Percentiles rank a stretch among this genome's conserved stretches.
These are phyloP conservation scores for Penicillium sp. DNA, from an alignment of 2,329 filamentous ascomycete species.

Conservation along the genomic window DNA sequence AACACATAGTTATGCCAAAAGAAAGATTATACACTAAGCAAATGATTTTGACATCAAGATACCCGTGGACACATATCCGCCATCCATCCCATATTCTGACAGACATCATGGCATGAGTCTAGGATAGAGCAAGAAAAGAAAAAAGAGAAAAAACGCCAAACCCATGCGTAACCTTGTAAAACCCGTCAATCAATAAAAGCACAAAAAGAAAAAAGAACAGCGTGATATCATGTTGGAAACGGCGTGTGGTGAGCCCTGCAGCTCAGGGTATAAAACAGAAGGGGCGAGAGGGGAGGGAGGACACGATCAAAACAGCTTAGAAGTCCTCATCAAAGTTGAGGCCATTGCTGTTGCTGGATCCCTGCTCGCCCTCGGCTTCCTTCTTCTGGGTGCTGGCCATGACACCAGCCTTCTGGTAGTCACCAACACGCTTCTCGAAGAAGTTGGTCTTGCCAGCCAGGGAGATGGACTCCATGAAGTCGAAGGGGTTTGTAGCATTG, in stretches of 20 bases:
- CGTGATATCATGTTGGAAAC: slow-evolving; percentile 26
- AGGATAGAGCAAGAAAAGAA: slow-evolving; percentile 12
- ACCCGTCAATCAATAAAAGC: slow-evolving; percentile 29
- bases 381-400: slow-evolving; percentile 84
- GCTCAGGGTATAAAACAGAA: slow-evolving; percentile 24
- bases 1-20: background rate
- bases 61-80: slow-evolving; percentile 16
- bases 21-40: slow-evolving; percentile 10
- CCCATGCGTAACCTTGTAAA: slow-evolving; percentile 32
- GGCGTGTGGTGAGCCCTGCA: slow-evolving; percentile 12
- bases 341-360: slow-evolving; percentile 47
- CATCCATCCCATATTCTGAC: slow-evolving; percentile 19
- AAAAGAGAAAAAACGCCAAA: slow-evolving; percentile 26
- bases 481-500: slow-evolving; percentile 90
- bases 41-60: slow-evolving; percentile 21
- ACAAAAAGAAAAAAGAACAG: slow-evolving; percentile 16
- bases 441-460: slow-evolving; percentile 99
- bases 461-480: slow-evolving; percentile 99
- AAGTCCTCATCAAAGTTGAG: slow-evolving; percentile 97
- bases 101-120: slow-evolving; percentile 13
- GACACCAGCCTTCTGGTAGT: slow-evolving; percentile 99
- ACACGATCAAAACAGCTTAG: slow-evolving; percentile 48
- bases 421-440: slow-evolving; percentile 99
- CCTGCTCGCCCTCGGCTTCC: slow-evolving; percentile 45
- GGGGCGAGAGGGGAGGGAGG: slow-evolving; percentile 6